phyloP scores from a whole-genome alignment of 2,329 filamentous ascomycete genomes.

The Talaromyces sp. region DNA sequence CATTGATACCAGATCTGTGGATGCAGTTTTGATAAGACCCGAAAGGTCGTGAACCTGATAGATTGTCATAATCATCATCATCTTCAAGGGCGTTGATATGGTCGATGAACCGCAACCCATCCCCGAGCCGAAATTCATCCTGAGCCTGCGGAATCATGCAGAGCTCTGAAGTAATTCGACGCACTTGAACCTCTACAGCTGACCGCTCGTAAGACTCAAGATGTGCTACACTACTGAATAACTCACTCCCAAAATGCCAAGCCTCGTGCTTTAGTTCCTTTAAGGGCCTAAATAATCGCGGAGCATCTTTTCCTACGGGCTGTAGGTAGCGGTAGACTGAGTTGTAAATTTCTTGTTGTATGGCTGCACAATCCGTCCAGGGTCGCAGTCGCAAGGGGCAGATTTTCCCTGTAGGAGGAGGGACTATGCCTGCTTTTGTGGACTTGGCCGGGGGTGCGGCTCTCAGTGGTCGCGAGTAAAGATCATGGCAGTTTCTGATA shows the following conservation, averaged over 20 bases:
- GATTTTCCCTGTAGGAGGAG: constrained; percentile 19
- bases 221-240: not conserved
- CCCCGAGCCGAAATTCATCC: constrained; percentile 16
- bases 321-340: constrained; percentile 16
- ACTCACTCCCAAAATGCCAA: constrained; percentile 5
- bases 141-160: constrained; percentile 16
- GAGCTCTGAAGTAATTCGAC: constrained; percentile 13
- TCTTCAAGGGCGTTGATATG: constrained; percentile 17
- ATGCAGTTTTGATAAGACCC: constrained; percentile 19
- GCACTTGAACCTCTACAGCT: constrained; percentile 16
- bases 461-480: constrained; percentile 18
- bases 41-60: not conserved
- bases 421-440: constrained; percentile 19
- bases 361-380: constrained; percentile 19
- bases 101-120: constrained; percentile 18
- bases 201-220: constrained; percentile 16
- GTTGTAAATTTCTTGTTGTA: constrained; percentile 18
- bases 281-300: constrained; percentile 15
- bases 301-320: constrained; percentile 9
- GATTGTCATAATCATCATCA: not conserved
- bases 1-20: constrained; percentile 6
- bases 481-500: constrained; percentile 17
- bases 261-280: constrained; percentile 13
- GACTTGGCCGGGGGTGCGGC: constrained; percentile 15
- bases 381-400: constrained; percentile 19